A percentile compares a stretch with the other conserved stretches of the same genome.
phyloP scores from a whole-genome alignment of 352 stramenopile species.

The Phytophthora brassicae region DNA sequence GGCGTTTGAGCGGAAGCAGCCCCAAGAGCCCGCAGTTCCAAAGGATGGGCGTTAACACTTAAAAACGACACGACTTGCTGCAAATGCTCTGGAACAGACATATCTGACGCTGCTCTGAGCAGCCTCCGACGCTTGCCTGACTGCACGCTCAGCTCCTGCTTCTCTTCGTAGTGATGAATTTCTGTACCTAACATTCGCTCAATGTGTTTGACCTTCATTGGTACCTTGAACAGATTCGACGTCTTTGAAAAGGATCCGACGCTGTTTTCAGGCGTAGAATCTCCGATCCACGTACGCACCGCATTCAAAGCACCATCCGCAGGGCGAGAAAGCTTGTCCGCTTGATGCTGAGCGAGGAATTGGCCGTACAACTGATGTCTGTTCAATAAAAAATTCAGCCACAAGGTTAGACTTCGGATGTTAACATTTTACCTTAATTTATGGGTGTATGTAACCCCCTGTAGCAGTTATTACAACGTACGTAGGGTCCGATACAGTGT shows the following conservation, averaged over 20 bases:
- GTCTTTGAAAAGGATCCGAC: conserved; percentile 39
- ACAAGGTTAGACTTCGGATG: too few relatives aligned
- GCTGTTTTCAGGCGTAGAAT: conserved; percentile 17
- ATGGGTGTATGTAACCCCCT: not conserved
- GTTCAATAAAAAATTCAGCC: not conserved
- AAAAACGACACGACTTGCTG: conserved; percentile 56
- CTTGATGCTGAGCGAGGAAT: conserved; percentile 47
- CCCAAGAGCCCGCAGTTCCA: conserved; percentile 51
- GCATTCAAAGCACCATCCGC: conserved; percentile 45
- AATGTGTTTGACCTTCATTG: conserved; percentile 45
- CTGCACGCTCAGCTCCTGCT: not conserved
- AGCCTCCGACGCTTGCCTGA: conserved; percentile 31
- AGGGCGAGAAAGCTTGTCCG: conserved; percentile 45
- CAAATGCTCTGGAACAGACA: conserved; percentile 46
- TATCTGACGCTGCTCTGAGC: conserved; percentile 36
- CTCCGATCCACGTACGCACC: conserved; percentile 49
- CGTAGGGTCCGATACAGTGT: conserved; percentile 53
- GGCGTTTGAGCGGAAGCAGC: conserved; percentile 26
- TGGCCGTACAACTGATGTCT: conserved; percentile 58
- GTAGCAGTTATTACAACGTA: conserved; percentile 40
- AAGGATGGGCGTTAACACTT: conserved; percentile 67
- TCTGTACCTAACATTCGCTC: conserved; percentile 55
- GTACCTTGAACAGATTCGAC: conserved; percentile 47
- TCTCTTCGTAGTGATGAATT: conserved; percentile 47
- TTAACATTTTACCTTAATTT: too few relatives aligned